Evolutionary conservation across 257 asterid genomes (phyloP).

Genomic region (Petunia secreta): DNA sequence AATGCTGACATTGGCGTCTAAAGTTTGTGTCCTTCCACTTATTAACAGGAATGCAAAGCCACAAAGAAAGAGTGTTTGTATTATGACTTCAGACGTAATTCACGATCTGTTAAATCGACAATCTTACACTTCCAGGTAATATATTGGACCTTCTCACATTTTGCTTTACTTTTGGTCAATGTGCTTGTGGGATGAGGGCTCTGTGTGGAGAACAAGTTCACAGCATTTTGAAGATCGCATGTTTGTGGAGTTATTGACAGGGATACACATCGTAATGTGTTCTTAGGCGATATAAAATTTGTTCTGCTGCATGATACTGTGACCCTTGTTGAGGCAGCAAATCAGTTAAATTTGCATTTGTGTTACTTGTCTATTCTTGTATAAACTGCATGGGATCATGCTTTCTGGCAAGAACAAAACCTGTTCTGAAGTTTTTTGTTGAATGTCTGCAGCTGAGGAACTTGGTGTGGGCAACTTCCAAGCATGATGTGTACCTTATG

Average conservation of each 20-base stretch:
- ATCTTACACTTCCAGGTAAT: conserved; percentile 93
- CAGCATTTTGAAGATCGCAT: not conserved
- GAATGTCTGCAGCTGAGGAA: conserved; percentile 69
- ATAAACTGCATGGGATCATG: not conserved
- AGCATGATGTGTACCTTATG: conserved; percentile 91
- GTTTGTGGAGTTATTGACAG: not conserved
- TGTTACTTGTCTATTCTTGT: conserved; percentile 20
- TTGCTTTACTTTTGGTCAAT: not conserved
- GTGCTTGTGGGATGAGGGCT: not conserved
- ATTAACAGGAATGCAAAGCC: conserved; percentile 65
- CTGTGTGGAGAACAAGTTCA: not conserved
- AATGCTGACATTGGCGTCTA: conserved; percentile 3
- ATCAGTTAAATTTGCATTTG: not conserved
- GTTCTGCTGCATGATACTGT: not conserved
- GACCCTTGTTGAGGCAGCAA: not conserved
- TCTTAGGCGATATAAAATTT: not conserved
- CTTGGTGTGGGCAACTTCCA: conserved; percentile 91
- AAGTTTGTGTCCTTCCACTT: not conserved
- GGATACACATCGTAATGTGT: not conserved
- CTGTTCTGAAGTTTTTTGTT: not conserved
- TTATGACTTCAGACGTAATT: conserved; percentile 73
- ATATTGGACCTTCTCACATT: not conserved
- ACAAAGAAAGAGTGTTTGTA: conserved; percentile 59
- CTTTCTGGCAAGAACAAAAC: not conserved
- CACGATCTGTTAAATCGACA: conserved; percentile 85